phyloP scores from a whole-genome alignment of 2,329 filamentous ascomycete genomes.

The Huntiella moniliformis region DNA sequence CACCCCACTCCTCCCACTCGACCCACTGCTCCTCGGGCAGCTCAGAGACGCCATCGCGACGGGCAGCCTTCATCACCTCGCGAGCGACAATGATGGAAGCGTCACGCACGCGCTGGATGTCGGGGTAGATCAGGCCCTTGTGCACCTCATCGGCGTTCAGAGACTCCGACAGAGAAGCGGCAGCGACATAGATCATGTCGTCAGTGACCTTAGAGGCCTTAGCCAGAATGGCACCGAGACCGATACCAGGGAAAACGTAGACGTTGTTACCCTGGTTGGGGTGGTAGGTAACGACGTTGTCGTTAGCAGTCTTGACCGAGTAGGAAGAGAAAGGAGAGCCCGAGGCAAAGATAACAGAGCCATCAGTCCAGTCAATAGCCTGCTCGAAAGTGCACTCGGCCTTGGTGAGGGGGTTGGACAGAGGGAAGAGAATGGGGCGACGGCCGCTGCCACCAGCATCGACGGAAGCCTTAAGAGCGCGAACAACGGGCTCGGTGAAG shows the following conservation, averaged over 20 bases:
- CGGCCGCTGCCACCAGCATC: slow-evolving; percentile 49
- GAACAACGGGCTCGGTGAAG: slow-evolving; percentile 75
- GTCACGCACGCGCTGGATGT: slow-evolving; percentile 78
- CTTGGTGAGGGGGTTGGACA: slow-evolving; percentile 91
- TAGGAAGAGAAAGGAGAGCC: slow-evolving; percentile 76
- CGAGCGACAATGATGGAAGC: slow-evolving; percentile 73
- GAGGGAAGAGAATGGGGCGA: slow-evolving; percentile 80
- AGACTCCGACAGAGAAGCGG: slow-evolving; percentile 57
- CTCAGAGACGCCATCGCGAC: slow-evolving; percentile 57
- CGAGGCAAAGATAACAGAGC: slow-evolving; percentile 80
- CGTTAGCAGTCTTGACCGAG: slow-evolving; percentile 41
- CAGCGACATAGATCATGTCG: slow-evolving; percentile 92
- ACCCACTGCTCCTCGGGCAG: slow-evolving; percentile 51
- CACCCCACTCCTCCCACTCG: slow-evolving; percentile 55
- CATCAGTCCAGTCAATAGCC: slow-evolving; percentile 77
- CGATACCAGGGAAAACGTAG: slow-evolving; percentile 94
- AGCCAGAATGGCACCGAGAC: slow-evolving; percentile 77
- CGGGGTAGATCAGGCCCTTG: slow-evolving; percentile 74
- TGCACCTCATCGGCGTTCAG: slow-evolving; percentile 67
- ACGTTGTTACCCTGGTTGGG: slow-evolving; percentile 72
- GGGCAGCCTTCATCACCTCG: slow-evolving; percentile 83
- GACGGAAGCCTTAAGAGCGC: slow-evolving; percentile 45
- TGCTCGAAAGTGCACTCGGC: slow-evolving; percentile 92
- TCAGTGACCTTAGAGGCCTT: slow-evolving; percentile 78
- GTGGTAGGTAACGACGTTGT: slow-evolving; percentile 46